Conservation (phyloP, 2,329 filamentous ascomycete genomes). For the Hypoxylon sp. region DNA sequence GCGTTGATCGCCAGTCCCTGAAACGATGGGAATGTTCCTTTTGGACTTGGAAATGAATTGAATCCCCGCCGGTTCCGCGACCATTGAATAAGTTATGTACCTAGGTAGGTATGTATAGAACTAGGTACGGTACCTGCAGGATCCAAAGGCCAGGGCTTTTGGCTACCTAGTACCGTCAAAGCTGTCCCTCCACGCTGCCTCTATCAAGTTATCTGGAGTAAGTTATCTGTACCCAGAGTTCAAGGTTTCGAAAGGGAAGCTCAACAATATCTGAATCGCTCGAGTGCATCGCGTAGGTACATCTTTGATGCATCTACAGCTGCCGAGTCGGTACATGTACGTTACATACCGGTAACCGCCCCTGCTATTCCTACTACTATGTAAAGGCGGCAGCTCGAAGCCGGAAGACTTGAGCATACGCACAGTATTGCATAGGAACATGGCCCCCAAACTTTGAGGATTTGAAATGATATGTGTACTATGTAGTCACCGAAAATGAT, state of each 20-base stretch:
- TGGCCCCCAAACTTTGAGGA: background rate
- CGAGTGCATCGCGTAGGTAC: conserved; percentile 21
- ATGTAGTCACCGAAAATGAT: background rate
- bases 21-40: conserved; percentile 23
- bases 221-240: no score
- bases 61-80: conserved; percentile 29
- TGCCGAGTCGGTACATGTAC: conserved; percentile 12
- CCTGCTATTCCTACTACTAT: conserved; percentile 1
- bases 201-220: background rate
- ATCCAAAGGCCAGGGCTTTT: conserved; percentile 15
- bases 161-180: conserved; percentile 3
- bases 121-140: conserved; percentile 30
- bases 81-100: conserved; percentile 27
- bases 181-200: conserved; percentile 2
- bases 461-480: conserved; percentile 5
- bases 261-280: conserved; percentile 19
- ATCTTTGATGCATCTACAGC: conserved; percentile 14
- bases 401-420: background rate
- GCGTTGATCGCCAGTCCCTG: conserved; percentile 30
- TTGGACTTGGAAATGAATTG: conserved; percentile 28
- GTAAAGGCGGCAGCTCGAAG: conserved; percentile 13
- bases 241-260: background rate
- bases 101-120: conserved; percentile 10
- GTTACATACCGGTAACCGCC: background rate
- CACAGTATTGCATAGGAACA: background rate